Conservation (phyloP, 2,329 filamentous ascomycete genomes). For the Sporothrix luriei region DNA sequence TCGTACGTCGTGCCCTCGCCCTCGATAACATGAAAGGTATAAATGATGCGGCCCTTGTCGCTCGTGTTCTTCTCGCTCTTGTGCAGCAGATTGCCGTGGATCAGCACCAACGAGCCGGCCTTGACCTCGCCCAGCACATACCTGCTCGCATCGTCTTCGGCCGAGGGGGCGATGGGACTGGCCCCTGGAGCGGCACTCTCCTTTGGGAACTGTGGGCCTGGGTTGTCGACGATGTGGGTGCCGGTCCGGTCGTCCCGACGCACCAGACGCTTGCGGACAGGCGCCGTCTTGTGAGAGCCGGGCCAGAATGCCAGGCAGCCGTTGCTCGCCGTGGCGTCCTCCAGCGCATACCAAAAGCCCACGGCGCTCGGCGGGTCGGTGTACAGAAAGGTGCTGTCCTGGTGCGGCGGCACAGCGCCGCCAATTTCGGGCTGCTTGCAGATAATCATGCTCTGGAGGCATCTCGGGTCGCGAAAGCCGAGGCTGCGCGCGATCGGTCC, state of each 20-base stretch:
- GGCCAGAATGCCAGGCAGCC: conserved; percentile 85
- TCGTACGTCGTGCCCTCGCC: conserved; percentile 71
- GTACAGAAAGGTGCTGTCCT: conserved; percentile 91
- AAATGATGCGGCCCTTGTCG: conserved; percentile 85
- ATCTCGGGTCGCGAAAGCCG: conserved; percentile 73
- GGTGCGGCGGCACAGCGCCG: conserved; percentile 85
- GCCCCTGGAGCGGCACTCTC: conserved; percentile 40
- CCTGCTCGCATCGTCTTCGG: conserved; percentile 52
- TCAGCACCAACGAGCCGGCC: conserved; percentile 85
- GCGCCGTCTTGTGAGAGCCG: conserved; percentile 73
- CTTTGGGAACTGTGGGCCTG: conserved; percentile 61
- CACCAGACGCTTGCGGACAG: conserved; percentile 74
- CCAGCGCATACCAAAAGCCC: conserved; percentile 96
- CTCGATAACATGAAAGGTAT: conserved; percentile 97
- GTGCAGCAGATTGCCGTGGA: conserved; percentile 93
- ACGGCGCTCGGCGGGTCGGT: conserved; percentile 86
- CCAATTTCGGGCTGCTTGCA: conserved; percentile 98
- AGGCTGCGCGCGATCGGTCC: conserved; percentile 68
- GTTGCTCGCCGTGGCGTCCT: conserved; percentile 85
- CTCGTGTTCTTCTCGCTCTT: conserved; percentile 94
- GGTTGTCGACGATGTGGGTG: conserved; percentile 72
- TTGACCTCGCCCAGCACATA: conserved; percentile 86
- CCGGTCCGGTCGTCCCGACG: conserved; percentile 54
- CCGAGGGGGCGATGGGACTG: conserved; percentile 41
- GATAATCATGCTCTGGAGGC: conserved; percentile 94